Conservation (phyloP, 345 rosid genomes). For the Citrus sp. region DNA sequence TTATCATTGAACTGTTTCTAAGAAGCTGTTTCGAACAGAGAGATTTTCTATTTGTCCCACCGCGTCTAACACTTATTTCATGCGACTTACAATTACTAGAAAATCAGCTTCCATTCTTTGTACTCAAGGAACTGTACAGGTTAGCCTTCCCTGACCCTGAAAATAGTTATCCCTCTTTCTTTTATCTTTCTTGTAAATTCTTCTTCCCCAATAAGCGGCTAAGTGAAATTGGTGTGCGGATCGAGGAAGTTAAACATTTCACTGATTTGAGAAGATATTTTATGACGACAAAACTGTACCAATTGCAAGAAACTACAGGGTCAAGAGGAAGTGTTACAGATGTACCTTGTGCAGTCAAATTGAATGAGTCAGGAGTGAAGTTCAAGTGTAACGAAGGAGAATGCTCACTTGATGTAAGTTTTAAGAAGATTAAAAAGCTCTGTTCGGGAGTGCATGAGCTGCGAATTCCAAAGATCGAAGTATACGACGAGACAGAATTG, state of each 20-base stretch:
- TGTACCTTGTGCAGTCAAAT: not conserved
- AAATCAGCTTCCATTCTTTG: slow-evolving; percentile 14
- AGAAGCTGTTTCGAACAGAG: rapidly evolving
- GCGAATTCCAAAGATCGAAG: not conserved
- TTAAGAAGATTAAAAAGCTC: not conserved
- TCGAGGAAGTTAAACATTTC: not conserved
- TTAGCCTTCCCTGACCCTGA: not conserved
- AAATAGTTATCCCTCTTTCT: not conserved
- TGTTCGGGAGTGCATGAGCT: not conserved
- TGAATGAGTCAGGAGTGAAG: not conserved
- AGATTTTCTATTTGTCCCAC: not conserved
- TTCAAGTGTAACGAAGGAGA: not conserved
- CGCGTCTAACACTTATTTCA: not conserved
- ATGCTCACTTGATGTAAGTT: not conserved
- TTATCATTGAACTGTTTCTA: slow-evolving; percentile 14
- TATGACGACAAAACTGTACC: not conserved
- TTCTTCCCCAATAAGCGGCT: not conserved
- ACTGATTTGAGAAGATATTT: not conserved
- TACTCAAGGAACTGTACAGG: not conserved
- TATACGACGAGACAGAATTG: slow-evolving; percentile 5
- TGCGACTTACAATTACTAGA: slow-evolving; percentile 13
- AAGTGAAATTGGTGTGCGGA: not conserved
- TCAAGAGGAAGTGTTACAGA: not conserved
- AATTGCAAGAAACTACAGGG: not conserved
- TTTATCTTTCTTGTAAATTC: not conserved